These are phyloP conservation scores for Cinchona pubescens DNA, from an alignment of 257 asterid genomes.

Conservation along the genomic window DNA sequence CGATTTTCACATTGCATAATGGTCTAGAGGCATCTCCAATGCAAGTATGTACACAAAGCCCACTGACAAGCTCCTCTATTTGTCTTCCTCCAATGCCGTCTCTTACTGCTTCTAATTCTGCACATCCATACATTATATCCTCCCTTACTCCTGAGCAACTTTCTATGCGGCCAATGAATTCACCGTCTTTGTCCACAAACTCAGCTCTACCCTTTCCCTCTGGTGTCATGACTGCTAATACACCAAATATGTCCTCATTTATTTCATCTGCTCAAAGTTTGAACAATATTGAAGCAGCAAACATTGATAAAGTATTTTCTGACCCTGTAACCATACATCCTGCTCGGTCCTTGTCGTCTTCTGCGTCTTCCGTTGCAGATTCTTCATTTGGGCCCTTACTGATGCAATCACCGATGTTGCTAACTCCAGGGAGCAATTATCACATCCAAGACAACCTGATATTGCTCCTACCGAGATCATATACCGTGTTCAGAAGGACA, in stretches of 20 bases:
- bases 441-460: slow-evolving; percentile 47
- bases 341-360: slow-evolving; percentile 32
- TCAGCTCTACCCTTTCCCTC: slow-evolving; percentile 42
- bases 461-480: slow-evolving; percentile 29
- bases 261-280: slow-evolving; percentile 38
- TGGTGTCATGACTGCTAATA: slow-evolving; percentile 32
- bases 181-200: slow-evolving; percentile 23
- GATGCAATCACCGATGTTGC: slow-evolving; percentile 39
- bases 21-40: slow-evolving; percentile 20
- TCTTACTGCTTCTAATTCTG: slow-evolving; percentile 35
- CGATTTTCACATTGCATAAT: slow-evolving; percentile 31
- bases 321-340: slow-evolving; percentile 32
- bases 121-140: slow-evolving; percentile 23
- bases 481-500: slow-evolving; percentile 39
- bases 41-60: slow-evolving; percentile 25
- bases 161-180: slow-evolving; percentile 26
- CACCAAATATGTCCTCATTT: slow-evolving; percentile 32
- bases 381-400: slow-evolving; percentile 36
- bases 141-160: slow-evolving; percentile 34
- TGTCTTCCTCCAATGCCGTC: slow-evolving; percentile 30
- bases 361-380: slow-evolving; percentile 37
- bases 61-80: slow-evolving; percentile 27
- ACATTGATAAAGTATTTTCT: slow-evolving; percentile 30
- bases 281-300: slow-evolving; percentile 35
- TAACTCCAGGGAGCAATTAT: slow-evolving; percentile 43